These are phyloP conservation scores for Clitopilus passeckerianus DNA, from an alignment of 768 basidiomycete genomes.

Conservation along the genomic window DNA sequence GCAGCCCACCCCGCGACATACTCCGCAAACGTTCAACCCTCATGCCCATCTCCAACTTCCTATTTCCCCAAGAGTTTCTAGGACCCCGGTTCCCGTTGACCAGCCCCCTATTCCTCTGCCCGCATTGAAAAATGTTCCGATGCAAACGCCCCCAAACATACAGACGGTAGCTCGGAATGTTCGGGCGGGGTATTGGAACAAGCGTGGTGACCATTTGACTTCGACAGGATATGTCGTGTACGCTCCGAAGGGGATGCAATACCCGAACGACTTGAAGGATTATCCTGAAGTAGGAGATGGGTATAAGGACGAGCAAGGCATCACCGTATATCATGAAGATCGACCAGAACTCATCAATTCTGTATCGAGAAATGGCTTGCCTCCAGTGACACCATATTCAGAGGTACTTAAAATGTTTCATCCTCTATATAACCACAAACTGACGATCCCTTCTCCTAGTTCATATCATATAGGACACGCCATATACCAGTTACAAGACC, in stretches of 20 bases:
- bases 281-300: constrained; percentile 55
- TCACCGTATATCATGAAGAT: constrained; percentile 31
- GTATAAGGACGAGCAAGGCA: constrained; percentile 51
- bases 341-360: constrained; percentile 60
- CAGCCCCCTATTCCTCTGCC: neutral
- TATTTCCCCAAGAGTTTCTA: neutral
- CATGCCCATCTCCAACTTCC: neutral
- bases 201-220: constrained; percentile 70
- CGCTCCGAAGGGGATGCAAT: constrained; percentile 50
- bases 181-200: constrained; percentile 62
- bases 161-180: constrained; percentile 21
- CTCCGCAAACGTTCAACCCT: constrained; percentile 14
- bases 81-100: neutral
- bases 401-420: neutral
- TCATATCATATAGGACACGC: constrained; percentile 15
- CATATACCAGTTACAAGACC: neutral
- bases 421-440: neutral
- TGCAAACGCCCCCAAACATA: constrained; percentile 11
- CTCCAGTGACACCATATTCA: constrained; percentile 49
- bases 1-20: constrained; percentile 2
- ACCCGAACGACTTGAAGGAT: constrained; percentile 53
- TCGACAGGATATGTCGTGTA: constrained; percentile 54
- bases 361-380: constrained; percentile 50
- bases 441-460: constrained; percentile 10
- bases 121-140: neutral